Evolutionary conservation across 1,139 yeast species (phyloP).

Genomic region (Pichia sp.): DNA sequence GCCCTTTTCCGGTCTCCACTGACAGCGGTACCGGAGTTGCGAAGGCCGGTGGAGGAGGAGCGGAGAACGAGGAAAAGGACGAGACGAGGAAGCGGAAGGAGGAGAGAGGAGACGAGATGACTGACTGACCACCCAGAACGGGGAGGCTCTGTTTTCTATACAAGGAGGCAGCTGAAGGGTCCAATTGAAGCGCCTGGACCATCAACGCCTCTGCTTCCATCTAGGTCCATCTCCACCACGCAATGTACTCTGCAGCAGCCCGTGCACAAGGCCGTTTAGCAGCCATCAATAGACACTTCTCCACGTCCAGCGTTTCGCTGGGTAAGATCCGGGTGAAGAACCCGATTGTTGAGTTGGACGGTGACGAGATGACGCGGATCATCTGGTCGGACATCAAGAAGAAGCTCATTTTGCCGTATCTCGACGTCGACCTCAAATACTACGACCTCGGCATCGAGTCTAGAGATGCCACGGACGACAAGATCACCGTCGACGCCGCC

Average conservation of each 20-base stretch:
- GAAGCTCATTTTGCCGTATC: slow-evolving; percentile 75
- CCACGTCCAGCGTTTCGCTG: slow-evolving; percentile 4
- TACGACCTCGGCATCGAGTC: slow-evolving; percentile 83
- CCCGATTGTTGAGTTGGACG: slow-evolving; percentile 94
- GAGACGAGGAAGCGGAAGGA: too few relatives aligned
- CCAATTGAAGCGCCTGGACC: too few relatives aligned
- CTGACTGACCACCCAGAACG: too few relatives aligned
- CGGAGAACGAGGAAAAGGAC: not conserved
- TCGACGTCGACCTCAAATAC: slow-evolving; percentile 85
- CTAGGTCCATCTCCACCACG: too few relatives aligned
- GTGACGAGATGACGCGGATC: slow-evolving; percentile 93
- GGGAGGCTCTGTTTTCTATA: too few relatives aligned
- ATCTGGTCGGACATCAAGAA: slow-evolving; percentile 85
- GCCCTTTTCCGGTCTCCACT: not conserved
- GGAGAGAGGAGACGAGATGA: too few relatives aligned
- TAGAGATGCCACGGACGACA: slow-evolving; percentile 83
- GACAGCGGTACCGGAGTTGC: not conserved
- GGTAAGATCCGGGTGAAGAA: slow-evolving; percentile 71
- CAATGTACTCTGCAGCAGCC: slow-evolving; percentile 12
- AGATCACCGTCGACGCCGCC: slow-evolving; percentile 87
- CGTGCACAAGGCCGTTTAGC: slow-evolving; percentile 17
- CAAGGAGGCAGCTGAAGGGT: too few relatives aligned
- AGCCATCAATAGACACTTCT: slow-evolving; percentile 16
- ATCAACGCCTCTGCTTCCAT: not conserved
- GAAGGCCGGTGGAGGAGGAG: not conserved